Conservation (phyloP, 768 basidiomycete species). For the Suillus spraguei region DNA sequence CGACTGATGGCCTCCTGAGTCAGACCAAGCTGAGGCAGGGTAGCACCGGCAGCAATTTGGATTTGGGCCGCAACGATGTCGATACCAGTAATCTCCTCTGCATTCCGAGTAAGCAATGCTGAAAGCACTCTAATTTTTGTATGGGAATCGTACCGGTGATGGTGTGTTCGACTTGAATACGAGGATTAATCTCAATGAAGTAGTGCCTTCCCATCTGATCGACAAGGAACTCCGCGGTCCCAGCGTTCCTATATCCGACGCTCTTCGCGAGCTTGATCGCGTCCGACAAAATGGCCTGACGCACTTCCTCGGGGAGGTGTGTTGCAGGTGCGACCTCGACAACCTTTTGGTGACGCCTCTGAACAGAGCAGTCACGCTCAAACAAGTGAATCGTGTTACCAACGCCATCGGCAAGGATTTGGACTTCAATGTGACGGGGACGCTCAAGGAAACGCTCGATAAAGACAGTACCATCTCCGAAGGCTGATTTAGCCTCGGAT, state of each 20-base stretch:
- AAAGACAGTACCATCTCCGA: constrained; percentile 98
- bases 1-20: constrained; percentile 95
- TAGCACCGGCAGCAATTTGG: constrained; percentile 98
- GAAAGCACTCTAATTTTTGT: constrained; percentile 2
- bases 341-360: constrained; percentile 97
- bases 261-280: constrained; percentile 94
- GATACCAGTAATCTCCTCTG: constrained; percentile 99
- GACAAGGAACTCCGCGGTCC: constrained; percentile 97
- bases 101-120: constrained; percentile 11
- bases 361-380: constrained; percentile 99
- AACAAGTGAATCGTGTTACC: constrained; percentile 98
- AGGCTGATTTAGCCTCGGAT: constrained; percentile 93
- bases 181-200: constrained; percentile 99
- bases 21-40: constrained; percentile 91
- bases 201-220: constrained; percentile 96
- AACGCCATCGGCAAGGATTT: constrained; percentile 85
- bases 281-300: constrained; percentile 84
- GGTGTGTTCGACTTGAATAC: constrained; percentile 99
- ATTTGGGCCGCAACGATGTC: constrained; percentile 99
- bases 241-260: constrained; percentile 95
- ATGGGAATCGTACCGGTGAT: constrained; percentile 74
- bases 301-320: constrained; percentile 87
- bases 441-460: constrained; percentile 97
- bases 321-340: constrained; percentile 98
- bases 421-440: constrained; percentile 97